Evolutionary conservation across 2,329 filamentous ascomycete genomes (phyloP), one percentile per base, ranked within the genome.

Genomic region (Diatrype stigma): DNA sequence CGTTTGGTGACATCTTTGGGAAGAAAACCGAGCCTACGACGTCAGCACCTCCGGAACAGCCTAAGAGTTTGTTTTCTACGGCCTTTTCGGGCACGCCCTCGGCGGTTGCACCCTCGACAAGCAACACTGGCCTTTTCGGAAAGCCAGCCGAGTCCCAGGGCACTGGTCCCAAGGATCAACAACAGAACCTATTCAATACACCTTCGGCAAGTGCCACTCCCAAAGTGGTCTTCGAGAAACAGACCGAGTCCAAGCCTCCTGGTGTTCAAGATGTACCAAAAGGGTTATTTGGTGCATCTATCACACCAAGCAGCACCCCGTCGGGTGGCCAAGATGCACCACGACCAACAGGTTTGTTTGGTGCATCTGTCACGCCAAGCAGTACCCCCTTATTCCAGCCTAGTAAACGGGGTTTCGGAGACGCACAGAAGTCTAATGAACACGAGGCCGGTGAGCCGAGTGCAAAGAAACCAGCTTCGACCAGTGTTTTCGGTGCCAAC

Each of bases 401-500:
- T 23, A 51, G 46, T 26, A 52, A 52, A 28, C 47, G 56, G 1
- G 28, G 58, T 4, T 56, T 62, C 50, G 50, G 50, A 14, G 54
- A 46, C 7, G 55, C 35, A 47, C n/a, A 35, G 10, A 51, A 50
- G 30, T n/a, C 45, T 5, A 48, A 30, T 30, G 26, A 30, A 30
- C 10, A 5, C 14, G 50, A 55, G 32, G 16, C 47, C 34, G 17
- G 37, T 22, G 44, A 55, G 17, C 14, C 42, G 14, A 53, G 53
- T 23, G 51, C 45, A 3, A 35, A 21, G 26, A 23, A 23, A 26
- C n/a, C 57, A 28, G 45, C 57, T 17, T 16, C 51, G 4, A 47
- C 51, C 19, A 58, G 49, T 45, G 37, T 61, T 16, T 66, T 64
- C 38, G 62, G 58, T 35, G 55, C 56, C 22, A 55, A 49, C 47